Evolutionary conservation across 352 stramenopile genomes (phyloP), one percentile per base, ranked within the genome.

Genomic region (Phytopythium mirpurense): DNA sequence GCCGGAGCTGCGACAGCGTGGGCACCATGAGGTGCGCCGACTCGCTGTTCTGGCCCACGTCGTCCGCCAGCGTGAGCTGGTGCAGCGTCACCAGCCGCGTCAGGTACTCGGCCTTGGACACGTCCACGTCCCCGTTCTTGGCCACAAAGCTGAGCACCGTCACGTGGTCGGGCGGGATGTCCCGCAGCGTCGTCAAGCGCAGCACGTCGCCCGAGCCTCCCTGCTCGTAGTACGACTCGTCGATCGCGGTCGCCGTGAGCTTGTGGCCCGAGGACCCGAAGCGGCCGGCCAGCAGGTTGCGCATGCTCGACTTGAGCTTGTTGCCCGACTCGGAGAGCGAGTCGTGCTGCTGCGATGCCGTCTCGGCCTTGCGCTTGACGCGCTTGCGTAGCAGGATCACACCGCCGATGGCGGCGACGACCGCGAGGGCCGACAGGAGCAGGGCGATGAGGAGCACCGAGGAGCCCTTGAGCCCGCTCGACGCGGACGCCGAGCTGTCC

Each of bases 1-100:
- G 80, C 27, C 78, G 78, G 47, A 90, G 68, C 46, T 88, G 80
- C 5, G 75, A 79, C 37, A 90, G 67, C 2, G 67, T 73, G 0
- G 80, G 75, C 1, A 85, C 56, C 47, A 88, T 73, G 19, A 74
- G 62, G 19, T 86, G 63, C 31, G 72, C 66, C 12, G 74, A 72
- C 40, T 90, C 80, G 36, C 68, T 74, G 57, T 75, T 78, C 24
- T 44, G 5, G 49, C 68, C 62, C 7, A 75, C 71, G 21, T 74
- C 70, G 40, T 89, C 75, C 32, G 69, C 75, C 32, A 78, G 24
- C 44, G 75, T 56, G 32, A 90, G 68, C 31, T 74, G 67, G 35
- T 74, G 81, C 7, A 88, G 68, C 12, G 82, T 63, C n/a, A 88
- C 80, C 29, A 73, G 65, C 29, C 69, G 65, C 21, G 71, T 72